Evolutionary conservation across 192 early-diverging fungal genomes (phyloP).

Genomic region (Podochytrium sp.): DNA sequence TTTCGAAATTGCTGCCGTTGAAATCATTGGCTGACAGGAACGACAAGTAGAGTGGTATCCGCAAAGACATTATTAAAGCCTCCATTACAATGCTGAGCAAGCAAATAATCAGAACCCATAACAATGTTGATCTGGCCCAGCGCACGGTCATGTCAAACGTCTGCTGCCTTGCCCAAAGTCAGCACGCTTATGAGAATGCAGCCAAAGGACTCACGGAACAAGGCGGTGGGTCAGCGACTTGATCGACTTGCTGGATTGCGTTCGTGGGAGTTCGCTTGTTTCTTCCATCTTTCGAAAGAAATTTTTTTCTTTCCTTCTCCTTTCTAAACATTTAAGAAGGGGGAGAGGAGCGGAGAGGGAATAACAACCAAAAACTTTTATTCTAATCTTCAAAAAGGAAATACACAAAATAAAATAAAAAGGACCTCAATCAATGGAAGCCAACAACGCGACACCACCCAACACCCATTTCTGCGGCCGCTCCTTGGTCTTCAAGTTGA

Average conservation of each 20-base stretch:
- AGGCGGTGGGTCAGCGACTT: neutral
- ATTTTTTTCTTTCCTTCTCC: no score
- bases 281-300: no score
- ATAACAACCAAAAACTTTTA: neutral
- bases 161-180: constrained; percentile 9
- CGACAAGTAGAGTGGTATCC: neutral
- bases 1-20: neutral
- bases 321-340: no score
- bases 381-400: neutral
- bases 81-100: neutral
- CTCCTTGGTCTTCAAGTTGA: constrained; percentile 71
- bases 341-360: neutral
- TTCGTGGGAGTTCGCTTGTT: neutral
- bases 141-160: constrained; percentile 9
- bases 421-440: constrained; percentile 40
- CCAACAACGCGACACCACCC: constrained; percentile 62
- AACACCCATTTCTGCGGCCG: constrained; percentile 67
- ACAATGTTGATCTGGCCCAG: neutral
- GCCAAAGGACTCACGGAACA: no score
- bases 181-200: neutral
- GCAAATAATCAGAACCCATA: neutral
- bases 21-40: neutral
- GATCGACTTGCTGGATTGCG: neutral
- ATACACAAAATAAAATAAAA: neutral
- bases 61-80: constrained; percentile 1